These are phyloP conservation scores for Bothriochloa decipiens DNA, from an alignment of 176 grass and related monocot species.

Conservation along the genomic window DNA sequence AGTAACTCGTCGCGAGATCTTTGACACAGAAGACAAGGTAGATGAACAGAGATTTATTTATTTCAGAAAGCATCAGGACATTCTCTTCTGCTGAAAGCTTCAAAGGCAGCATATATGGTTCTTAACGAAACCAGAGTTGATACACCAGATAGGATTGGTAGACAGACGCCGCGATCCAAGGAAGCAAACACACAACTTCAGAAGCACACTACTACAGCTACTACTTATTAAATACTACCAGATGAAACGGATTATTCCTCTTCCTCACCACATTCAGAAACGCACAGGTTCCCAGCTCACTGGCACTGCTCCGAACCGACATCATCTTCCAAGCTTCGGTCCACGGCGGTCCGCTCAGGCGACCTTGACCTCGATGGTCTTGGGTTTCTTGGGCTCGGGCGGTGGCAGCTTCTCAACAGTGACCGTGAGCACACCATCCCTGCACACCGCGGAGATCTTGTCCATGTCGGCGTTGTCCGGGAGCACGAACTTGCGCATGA, in stretches of 20 bases:
- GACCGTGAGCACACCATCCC: slow-evolving; percentile 72
- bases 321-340: background rate
- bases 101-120: background rate
- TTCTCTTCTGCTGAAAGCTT: background rate
- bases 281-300: background rate
- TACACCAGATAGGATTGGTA: background rate
- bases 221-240: background rate
- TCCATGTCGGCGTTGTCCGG: slow-evolving; percentile 69
- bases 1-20: background rate
- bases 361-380: slow-evolving; percentile 73
- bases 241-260: background rate
- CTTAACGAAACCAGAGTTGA: background rate
- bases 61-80: slow-evolving; percentile 5
- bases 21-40: background rate
- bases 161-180: background rate
- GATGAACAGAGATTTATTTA: background rate
- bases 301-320: background rate
- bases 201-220: background rate
- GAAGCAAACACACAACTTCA: background rate
- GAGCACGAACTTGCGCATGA: slow-evolving; percentile 82
- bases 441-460: slow-evolving; percentile 61
- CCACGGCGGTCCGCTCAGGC: slow-evolving; percentile 19
- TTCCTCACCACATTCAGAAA: background rate
- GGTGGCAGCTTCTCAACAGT: slow-evolving; percentile 67
- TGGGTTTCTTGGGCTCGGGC: slow-evolving; percentile 88